These are phyloP conservation scores for Firmiana major DNA, from an alignment of 345 rosid species.

Conservation along the genomic window DNA sequence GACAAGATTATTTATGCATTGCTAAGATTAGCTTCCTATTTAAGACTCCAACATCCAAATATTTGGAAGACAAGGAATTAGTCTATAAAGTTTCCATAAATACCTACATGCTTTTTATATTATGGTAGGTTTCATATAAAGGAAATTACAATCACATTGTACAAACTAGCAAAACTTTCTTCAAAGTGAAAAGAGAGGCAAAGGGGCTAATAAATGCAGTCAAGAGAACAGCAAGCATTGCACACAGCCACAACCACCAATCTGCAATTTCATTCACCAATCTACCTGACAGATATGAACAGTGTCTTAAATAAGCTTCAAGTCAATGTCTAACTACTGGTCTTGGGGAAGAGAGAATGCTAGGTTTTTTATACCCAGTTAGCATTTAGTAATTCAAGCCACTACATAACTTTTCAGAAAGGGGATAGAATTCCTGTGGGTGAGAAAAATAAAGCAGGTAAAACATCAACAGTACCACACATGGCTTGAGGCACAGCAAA, in stretches of 20 bases:
- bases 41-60: not conserved
- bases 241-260: not conserved
- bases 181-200: not conserved
- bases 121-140: not conserved
- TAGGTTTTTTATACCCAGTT: not conserved
- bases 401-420: not conserved
- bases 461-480: not conserved
- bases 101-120: not conserved
- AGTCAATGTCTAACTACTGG: not conserved
- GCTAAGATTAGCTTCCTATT: not conserved
- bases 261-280: not conserved
- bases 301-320: not conserved
- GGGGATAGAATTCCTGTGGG: too few relatives aligned
- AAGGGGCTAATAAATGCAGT: not conserved
- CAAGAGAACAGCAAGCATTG: not conserved
- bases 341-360: not conserved
- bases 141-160: not conserved
- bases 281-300: not conserved
- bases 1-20: not conserved
- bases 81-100: not conserved
- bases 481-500: not conserved
- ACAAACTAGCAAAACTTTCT: not conserved
- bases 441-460: too few relatives aligned
- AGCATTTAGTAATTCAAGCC: not conserved
- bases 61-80: not conserved